These are phyloP conservation scores for Thraustochytrium aureum DNA, from an alignment of 352 stramenopile genomes.

Conservation along the genomic window DNA sequence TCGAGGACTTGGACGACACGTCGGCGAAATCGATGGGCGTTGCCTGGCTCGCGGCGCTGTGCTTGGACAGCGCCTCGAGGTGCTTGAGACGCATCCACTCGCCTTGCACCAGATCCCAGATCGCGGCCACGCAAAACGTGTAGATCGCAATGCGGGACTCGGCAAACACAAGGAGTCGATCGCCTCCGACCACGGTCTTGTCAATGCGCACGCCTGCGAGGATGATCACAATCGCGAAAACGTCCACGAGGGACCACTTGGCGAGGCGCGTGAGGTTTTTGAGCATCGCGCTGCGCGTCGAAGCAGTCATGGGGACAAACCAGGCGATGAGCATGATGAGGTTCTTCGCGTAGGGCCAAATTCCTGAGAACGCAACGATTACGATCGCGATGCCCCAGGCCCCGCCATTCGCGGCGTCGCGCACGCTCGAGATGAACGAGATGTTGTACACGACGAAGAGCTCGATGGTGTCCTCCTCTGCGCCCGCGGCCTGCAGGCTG, in stretches of 20 bases:
- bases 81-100: conserved; percentile 23
- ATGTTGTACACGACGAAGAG: conserved; percentile 57
- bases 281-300: conserved; percentile 41
- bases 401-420: conserved; percentile 60
- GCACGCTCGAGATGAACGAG: conserved; percentile 57
- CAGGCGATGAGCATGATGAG: conserved; percentile 59
- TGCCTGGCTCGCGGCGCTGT: background rate
- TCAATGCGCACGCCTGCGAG: conserved; percentile 60
- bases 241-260: conserved; percentile 61
- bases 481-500: too few species aligned
- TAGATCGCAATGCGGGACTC: conserved; percentile 60
- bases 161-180: conserved; percentile 54
- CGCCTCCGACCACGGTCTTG: conserved; percentile 56
- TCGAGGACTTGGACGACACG: background rate
- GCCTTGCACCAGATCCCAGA: conserved; percentile 60
- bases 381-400: conserved; percentile 59
- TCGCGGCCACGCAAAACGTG: conserved; percentile 59
- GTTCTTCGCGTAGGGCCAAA: conserved; percentile 62
- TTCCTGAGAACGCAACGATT: conserved; percentile 58
- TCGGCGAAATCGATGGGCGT: background rate
- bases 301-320: conserved; percentile 55
- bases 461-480: background rate
- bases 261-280: conserved; percentile 58
- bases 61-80: conserved; percentile 1
- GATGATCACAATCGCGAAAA: conserved; percentile 60